Evolutionary conservation across 805 yeast species (phyloP).

Genomic region (Isabelozyma heimii): DNA sequence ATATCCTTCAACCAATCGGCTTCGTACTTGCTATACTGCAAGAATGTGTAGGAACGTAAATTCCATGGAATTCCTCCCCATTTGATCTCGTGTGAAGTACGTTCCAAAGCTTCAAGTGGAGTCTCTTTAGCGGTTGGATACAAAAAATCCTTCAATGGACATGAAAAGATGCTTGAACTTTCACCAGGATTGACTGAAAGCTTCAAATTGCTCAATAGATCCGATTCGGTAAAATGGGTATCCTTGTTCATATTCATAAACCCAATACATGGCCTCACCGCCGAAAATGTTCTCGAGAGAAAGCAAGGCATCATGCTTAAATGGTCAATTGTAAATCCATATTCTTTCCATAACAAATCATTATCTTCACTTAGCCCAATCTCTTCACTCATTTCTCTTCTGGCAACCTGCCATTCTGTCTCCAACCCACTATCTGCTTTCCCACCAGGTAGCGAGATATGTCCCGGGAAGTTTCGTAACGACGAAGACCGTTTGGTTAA

Average conservation of each 20-base stretch:
- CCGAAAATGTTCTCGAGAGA: constrained; percentile 74
- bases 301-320: constrained; percentile 72
- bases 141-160: constrained; percentile 63
- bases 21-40: constrained; percentile 53
- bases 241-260: constrained; percentile 43
- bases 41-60: constrained; percentile 59
- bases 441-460: constrained; percentile 92
- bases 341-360: constrained; percentile 35
- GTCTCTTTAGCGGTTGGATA: constrained; percentile 23
- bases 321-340: constrained; percentile 59
- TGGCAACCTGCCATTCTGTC: constrained; percentile 66
- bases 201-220: constrained; percentile 25
- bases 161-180: constrained; percentile 65
- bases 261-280: constrained; percentile 80
- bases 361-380: constrained; percentile 66
- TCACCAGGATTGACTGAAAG: constrained; percentile 73
- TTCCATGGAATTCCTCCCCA: constrained; percentile 79
- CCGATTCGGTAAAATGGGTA: constrained; percentile 9
- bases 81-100: constrained; percentile 34
- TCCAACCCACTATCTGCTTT: constrained; percentile 73
- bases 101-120: constrained; percentile 28
- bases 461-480: constrained; percentile 79
- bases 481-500: constrained; percentile 74
- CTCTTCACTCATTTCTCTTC: constrained; percentile 86
- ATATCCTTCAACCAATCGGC: constrained; percentile 62